These are phyloP conservation scores for Stachybotrys chlorohalonatus DNA, from an alignment of 2,329 filamentous ascomycete genomes.

Conservation along the genomic window DNA sequence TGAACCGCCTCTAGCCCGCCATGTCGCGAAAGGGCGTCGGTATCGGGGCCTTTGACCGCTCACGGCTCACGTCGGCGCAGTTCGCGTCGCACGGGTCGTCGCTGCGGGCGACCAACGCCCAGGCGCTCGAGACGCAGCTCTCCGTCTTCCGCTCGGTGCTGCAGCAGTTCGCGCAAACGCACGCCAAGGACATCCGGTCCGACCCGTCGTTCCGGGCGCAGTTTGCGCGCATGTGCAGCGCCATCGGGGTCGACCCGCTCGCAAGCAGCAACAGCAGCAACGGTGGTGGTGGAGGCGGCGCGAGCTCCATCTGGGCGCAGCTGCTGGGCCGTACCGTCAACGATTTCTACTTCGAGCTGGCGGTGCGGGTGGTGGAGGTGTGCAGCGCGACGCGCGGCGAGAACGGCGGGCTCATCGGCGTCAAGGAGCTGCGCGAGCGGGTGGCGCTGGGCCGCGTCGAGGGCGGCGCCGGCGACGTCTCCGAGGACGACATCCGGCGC, in stretches of 20 bases:
- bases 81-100: conserved; percentile 84
- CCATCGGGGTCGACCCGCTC: conserved; percentile 91
- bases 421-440: conserved; percentile 69
- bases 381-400: conserved; percentile 79
- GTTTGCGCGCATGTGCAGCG: conserved; percentile 96
- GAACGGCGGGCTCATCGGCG: conserved; percentile 85
- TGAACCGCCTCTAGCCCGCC: neutral
- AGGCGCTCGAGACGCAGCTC: conserved; percentile 84
- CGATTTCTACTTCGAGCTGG: conserved; percentile 97
- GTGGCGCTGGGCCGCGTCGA: conserved; percentile 54
- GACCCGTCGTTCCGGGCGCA: conserved; percentile 93
- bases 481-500: conserved; percentile 86
- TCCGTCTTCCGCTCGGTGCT: conserved; percentile 92
- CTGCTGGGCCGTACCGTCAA: conserved; percentile 86
- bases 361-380: conserved; percentile 89
- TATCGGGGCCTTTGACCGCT: conserved; percentile 81
- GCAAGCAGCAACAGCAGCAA: conserved; percentile 37
- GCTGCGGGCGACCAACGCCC: conserved; percentile 75
- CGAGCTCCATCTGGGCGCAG: conserved; percentile 80
- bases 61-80: conserved; percentile 74
- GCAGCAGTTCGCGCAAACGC: conserved; percentile 89
- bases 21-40: conserved; percentile 80
- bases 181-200: conserved; percentile 91
- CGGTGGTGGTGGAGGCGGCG: conserved; percentile 36
- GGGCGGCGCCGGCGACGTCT: conserved; percentile 69